A percentile compares a stretch with the other conserved stretches of the same genome.
These are phyloP conservation scores for Lactarius indigo DNA, from an alignment of 768 basidiomycete species.

Conservation along the genomic window DNA sequence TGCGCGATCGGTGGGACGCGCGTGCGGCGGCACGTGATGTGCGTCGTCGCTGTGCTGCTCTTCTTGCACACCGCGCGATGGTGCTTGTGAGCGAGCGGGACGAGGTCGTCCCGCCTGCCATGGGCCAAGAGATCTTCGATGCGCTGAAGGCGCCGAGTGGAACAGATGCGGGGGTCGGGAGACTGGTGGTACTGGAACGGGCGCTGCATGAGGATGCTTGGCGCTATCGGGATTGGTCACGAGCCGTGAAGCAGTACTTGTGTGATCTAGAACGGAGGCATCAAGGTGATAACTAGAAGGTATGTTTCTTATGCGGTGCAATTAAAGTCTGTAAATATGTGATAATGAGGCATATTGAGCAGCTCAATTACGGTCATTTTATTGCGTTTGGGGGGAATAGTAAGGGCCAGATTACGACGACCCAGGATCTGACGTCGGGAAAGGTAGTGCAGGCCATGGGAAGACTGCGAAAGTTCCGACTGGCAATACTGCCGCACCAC, in stretches of 20 bases:
- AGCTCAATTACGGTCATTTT: too few species aligned
- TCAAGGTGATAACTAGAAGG: not conserved
- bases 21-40: conserved; percentile 29
- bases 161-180: not conserved
- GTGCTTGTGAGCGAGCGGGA: conserved; percentile 43
- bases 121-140: conserved; percentile 35
- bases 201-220: conserved; percentile 42
- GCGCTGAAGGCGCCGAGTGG: not conserved
- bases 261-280: not conserved
- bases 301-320: not conserved
- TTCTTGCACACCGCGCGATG: conserved; percentile 31
- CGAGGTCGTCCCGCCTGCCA: conserved; percentile 43
- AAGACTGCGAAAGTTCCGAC: too few species aligned
- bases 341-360: too few species aligned
- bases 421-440: too few species aligned
- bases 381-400: too few species aligned
- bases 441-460: too few species aligned
- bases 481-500: too few species aligned
- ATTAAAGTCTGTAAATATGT: too few species aligned
- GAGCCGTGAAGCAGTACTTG: conserved; percentile 30
- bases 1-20: conserved; percentile 48
- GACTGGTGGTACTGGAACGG: conserved; percentile 31
- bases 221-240: conserved; percentile 32
- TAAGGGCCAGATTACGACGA: too few species aligned
- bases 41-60: conserved; percentile 16